Evolutionary conservation across 2,329 filamentous ascomycete genomes (phyloP).

Genomic region (Rugonectria rugulosa): DNA sequence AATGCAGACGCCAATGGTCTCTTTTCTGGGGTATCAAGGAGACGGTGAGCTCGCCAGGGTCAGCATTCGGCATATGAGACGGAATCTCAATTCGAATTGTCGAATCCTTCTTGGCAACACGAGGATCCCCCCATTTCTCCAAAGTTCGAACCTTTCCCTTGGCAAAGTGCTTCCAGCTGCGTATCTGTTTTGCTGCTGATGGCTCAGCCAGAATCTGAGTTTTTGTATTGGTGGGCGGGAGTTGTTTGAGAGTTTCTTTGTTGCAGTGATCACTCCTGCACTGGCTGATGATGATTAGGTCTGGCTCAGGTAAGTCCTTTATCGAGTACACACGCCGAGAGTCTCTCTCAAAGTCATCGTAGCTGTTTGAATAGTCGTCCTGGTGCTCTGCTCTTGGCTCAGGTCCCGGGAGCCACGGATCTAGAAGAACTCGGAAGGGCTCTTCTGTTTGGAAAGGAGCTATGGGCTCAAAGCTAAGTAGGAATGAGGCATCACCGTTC

Average conservation of each 20-base stretch:
- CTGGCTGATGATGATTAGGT: constrained; percentile 57
- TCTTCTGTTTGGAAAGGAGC: constrained; percentile 40
- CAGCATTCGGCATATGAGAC: constrained; percentile 57
- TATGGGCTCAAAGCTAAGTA: constrained; percentile 67
- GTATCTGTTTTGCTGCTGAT: constrained; percentile 69
- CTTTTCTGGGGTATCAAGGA: constrained; percentile 68
- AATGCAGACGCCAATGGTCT: constrained; percentile 68
- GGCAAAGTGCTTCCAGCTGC: constrained; percentile 73
- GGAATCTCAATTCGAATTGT: constrained; percentile 60
- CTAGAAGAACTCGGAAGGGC: constrained; percentile 72
- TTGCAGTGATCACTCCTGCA: constrained; percentile 72
- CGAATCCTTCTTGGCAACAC: constrained; percentile 42
- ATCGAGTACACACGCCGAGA: constrained; percentile 64
- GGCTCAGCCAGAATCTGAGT: constrained; percentile 73
- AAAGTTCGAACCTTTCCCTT: constrained; percentile 54
- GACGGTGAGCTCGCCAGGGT: constrained; percentile 74
- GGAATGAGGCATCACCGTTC: constrained; percentile 71
- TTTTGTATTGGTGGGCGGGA: constrained; percentile 60
- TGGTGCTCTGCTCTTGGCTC: constrained; percentile 67
- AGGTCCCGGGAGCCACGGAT: constrained; percentile 73
- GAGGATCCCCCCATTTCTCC: constrained; percentile 55
- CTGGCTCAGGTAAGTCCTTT: constrained; percentile 50
- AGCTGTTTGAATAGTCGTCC: constrained; percentile 14
- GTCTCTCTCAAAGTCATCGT: constrained; percentile 62
- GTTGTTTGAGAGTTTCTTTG: constrained; percentile 70